Evolutionary conservation across 2,329 filamentous ascomycete genomes (phyloP).

Genomic region (Fonsecaea monophora): DNA sequence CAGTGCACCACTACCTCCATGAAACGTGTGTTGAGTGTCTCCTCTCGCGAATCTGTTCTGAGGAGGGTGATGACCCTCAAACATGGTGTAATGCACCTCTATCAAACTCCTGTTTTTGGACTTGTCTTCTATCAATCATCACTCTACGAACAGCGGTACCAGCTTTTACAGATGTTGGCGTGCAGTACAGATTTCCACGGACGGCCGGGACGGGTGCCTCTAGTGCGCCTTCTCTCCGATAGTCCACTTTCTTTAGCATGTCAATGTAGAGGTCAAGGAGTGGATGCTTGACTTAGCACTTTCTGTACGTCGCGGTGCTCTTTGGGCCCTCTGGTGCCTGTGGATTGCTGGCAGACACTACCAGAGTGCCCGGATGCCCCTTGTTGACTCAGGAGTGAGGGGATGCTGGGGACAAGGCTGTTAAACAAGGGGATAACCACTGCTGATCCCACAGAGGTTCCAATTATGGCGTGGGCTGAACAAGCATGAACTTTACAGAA

Average conservation of each 20-base stretch:
- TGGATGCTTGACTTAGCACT: background rate
- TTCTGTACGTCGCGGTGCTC: background rate
- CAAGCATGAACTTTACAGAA: background rate
- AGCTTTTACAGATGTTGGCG: background rate
- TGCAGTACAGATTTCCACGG: background rate
- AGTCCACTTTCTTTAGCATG: background rate
- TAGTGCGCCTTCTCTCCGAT: background rate
- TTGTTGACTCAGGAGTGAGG: background rate
- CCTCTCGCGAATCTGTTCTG: background rate
- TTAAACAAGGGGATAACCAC: background rate
- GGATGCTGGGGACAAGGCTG: background rate
- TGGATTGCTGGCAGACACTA: background rate
- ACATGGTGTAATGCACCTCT: background rate
- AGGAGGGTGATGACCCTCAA: background rate
- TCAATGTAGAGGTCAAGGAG: background rate
- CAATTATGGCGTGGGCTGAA: conserved; percentile 1
- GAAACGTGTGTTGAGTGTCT: background rate
- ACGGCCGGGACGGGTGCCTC: background rate
- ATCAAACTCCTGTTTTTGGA: background rate
- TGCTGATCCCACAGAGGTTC: background rate
- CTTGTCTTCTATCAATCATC: background rate
- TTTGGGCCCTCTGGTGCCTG: background rate
- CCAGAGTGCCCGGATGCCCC: background rate
- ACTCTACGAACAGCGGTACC: background rate
- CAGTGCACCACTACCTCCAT: background rate